These are phyloP conservation scores for Ceratocystis lukuohia DNA, from an alignment of 2,329 filamentous ascomycete species.

Conservation along the genomic window DNA sequence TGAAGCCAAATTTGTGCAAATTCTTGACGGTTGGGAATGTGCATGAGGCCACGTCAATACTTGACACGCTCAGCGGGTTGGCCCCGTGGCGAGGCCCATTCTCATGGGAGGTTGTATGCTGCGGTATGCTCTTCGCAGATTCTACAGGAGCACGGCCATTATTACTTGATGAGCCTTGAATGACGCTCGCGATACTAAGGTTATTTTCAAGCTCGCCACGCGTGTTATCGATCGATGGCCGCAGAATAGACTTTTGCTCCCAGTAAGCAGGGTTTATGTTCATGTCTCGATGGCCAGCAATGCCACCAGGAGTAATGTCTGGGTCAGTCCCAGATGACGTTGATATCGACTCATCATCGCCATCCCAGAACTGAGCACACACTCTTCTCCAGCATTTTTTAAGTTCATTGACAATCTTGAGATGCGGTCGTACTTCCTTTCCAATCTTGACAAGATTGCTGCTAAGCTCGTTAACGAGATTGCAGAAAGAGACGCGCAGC, in stretches of 20 bases:
- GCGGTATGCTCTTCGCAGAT: not conserved
- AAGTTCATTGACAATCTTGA: conserved; percentile 81
- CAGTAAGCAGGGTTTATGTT: conserved; percentile 20
- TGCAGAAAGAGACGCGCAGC: conserved; percentile 66
- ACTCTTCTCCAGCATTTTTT: conserved; percentile 96
- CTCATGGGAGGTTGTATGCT: not conserved
- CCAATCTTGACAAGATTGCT: conserved; percentile 43
- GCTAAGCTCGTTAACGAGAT: conserved; percentile 58
- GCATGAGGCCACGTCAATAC: conserved; percentile 49
- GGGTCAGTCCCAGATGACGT: conserved; percentile 41
- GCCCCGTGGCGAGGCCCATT: conserved; percentile 8
- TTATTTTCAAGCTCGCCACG: conserved; percentile 11
- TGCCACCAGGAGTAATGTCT: conserved; percentile 62
- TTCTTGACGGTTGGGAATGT: conserved; percentile 44
- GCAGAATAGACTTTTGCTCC: not conserved
- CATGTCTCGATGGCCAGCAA: conserved; percentile 46
- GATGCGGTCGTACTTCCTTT: conserved; percentile 51
- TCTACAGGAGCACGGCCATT: conserved; percentile 7
- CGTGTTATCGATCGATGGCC: conserved; percentile 12
- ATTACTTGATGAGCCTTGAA: conserved; percentile 5
- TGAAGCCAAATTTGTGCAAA: conserved; percentile 24
- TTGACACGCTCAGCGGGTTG: conserved; percentile 41
- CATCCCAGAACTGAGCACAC: conserved; percentile 81
- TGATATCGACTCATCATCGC: conserved; percentile 45
- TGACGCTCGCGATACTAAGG: not conserved